Percentiles rank a stretch among this genome's conserved stretches.
Evolutionary conservation across 306 rosid genomes (phyloP).

Genomic region (Purshia tridentata): DNA sequence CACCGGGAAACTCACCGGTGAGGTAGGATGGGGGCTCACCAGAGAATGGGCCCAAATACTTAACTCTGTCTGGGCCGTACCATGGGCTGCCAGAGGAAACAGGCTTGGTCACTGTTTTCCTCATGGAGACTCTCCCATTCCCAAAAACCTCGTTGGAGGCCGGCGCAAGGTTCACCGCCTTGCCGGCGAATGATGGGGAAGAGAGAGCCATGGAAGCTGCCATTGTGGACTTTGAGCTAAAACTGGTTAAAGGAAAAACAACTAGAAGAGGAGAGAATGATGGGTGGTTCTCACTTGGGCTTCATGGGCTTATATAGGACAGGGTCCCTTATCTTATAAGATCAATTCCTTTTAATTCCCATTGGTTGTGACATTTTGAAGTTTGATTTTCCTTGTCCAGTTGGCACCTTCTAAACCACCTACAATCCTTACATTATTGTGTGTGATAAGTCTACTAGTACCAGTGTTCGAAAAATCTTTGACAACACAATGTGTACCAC

Average conservation of each 20-base stretch:
- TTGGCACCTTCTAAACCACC: constrained; percentile 28
- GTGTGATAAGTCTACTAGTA: not conserved
- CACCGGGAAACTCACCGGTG: constrained; percentile 61
- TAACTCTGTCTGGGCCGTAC: constrained; percentile 69
- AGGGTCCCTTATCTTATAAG: constrained; percentile 33
- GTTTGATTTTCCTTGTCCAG: constrained; percentile 18
- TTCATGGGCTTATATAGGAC: constrained; percentile 4
- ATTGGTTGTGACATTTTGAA: constrained; percentile 31
- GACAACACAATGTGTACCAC: not conserved
- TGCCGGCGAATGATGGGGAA: constrained; percentile 54
- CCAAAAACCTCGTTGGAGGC: constrained; percentile 23
- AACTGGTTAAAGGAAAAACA: not conserved
- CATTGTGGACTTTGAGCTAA: constrained; percentile 16
- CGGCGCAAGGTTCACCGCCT: constrained; percentile 44
- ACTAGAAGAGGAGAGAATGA: not conserved
- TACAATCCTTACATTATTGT: not conserved
- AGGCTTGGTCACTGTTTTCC: constrained; percentile 17
- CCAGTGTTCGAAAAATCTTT: not conserved
- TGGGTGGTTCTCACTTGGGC: not conserved
- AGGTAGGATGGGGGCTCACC: constrained; percentile 59
- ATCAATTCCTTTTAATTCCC: constrained; percentile 25
- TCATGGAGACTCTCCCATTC: constrained; percentile 42
- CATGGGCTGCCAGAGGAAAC: constrained; percentile 59
- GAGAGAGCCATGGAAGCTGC: constrained; percentile 67
- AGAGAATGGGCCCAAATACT: constrained; percentile 68